A percentile compares a stretch with the other conserved stretches of the same genome.
phyloP scores from a whole-genome alignment of 2,329 filamentous ascomycete species.

The Acrocalymma vagum region DNA sequence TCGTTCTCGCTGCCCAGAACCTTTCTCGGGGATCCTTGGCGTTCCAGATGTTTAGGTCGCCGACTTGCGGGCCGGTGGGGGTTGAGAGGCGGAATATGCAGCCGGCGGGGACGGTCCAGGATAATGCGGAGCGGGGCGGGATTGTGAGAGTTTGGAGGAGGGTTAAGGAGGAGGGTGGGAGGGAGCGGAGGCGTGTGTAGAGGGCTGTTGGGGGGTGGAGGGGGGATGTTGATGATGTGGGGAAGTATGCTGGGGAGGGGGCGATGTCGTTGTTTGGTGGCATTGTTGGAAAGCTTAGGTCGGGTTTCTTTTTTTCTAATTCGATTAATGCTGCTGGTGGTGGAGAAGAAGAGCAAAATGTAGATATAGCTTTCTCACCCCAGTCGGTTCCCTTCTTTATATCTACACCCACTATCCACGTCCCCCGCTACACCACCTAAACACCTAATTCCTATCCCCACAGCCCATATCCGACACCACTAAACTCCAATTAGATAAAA shows the following conservation, averaged over 20 bases:
- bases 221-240: slow-evolving; percentile 37
- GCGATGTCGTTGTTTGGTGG: slow-evolving; percentile 17
- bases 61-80: slow-evolving; percentile 78
- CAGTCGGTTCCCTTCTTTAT: no score
- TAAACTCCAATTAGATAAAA: no score
- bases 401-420: no score
- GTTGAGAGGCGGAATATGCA: slow-evolving; percentile 77
- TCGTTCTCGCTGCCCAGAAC: slow-evolving; percentile 83
- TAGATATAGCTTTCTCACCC: no score
- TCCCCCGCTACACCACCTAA: no score
- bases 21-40: slow-evolving; percentile 77
- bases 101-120: slow-evolving; percentile 75
- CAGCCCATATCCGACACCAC: no score
- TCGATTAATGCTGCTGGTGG: no score
- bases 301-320: no score
- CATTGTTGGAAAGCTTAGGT: no score
- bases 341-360: no score
- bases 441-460: no score
- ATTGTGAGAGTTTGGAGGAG: slow-evolving; percentile 55
- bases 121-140: slow-evolving; percentile 76
- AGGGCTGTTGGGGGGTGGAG: slow-evolving; percentile 42
- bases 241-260: slow-evolving; percentile 46
- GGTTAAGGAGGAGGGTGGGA: slow-evolving; percentile 16
- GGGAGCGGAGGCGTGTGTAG: slow-evolving; percentile 31
- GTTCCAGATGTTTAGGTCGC: slow-evolving; percentile 86